These are phyloP conservation scores for Elongisporangium anandrum DNA, from an alignment of 352 stramenopile genomes.

Conservation along the genomic window DNA sequence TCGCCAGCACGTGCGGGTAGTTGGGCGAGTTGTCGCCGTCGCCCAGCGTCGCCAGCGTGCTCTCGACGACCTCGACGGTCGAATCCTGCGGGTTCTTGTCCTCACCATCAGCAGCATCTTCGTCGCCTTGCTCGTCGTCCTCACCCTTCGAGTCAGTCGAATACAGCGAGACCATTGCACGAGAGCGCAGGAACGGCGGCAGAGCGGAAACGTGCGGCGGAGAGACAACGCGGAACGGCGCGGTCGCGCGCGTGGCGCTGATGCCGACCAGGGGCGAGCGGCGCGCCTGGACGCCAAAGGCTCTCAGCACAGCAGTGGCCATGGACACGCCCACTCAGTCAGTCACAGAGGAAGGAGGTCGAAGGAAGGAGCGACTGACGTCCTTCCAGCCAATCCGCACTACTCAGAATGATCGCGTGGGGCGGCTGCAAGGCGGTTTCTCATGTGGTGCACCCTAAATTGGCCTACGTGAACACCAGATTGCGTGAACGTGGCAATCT, in stretches of 20 bases:
- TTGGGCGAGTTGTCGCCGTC: conserved; percentile 66
- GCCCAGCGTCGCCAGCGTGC: conserved; percentile 46
- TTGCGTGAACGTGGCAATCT: conserved; percentile 1
- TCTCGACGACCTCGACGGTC: conserved; percentile 62
- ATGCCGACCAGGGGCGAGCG: conserved; percentile 7
- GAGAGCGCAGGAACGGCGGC: conserved; percentile 2
- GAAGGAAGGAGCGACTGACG: neutral
- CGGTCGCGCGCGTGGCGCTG: neutral
- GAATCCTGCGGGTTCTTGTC: conserved; percentile 18
- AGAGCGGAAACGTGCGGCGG: neutral
- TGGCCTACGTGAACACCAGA: neutral
- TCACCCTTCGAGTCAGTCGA: conserved; percentile 18
- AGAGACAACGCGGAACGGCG: neutral
- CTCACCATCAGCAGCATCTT: conserved; percentile 8
- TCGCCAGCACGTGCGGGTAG: conserved; percentile 74
- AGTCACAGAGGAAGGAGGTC: neutral
- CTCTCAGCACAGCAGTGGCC: neutral
- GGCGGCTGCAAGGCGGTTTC: neutral
- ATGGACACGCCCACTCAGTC: neutral
- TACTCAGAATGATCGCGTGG: neutral
- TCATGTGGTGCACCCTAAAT: neutral
- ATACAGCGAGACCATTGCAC: conserved; percentile 5
- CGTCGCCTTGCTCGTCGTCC: conserved; percentile 13
- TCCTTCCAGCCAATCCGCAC: neutral
- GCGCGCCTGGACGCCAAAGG: neutral